Evolutionary conservation across 2,329 filamentous ascomycete genomes (phyloP).

Genomic region (Stagonosporopsis tanaceti): DNA sequence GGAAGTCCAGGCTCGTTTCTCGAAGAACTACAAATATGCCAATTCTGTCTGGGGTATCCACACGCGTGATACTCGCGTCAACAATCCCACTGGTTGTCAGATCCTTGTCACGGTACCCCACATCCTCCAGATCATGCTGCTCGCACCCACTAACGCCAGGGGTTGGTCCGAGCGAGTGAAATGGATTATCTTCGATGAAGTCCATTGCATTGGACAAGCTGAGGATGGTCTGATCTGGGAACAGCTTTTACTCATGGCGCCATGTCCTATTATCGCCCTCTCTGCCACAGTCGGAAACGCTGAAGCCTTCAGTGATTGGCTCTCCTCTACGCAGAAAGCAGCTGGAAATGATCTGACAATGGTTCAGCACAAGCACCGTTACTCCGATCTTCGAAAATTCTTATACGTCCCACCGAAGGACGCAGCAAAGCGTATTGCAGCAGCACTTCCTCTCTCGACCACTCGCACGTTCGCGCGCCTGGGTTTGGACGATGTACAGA

Average conservation of each 20-base stretch:
- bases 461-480: slow-evolving; percentile 49
- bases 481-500: slow-evolving; percentile 58
- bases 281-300: slow-evolving; percentile 84
- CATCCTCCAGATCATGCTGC: slow-evolving; percentile 79
- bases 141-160: slow-evolving; percentile 70
- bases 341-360: slow-evolving; percentile 71
- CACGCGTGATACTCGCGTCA: slow-evolving; percentile 77
- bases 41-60: slow-evolving; percentile 82
- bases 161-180: slow-evolving; percentile 73
- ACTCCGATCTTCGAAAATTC: slow-evolving; percentile 82
- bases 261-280: slow-evolving; percentile 79
- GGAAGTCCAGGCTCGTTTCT: slow-evolving; percentile 77
- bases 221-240: slow-evolving; percentile 83
- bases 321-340: slow-evolving; percentile 68
- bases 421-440: slow-evolving; percentile 43
- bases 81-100: slow-evolving; percentile 76
- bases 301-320: slow-evolving; percentile 72
- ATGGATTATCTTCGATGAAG: slow-evolving; percentile 83
- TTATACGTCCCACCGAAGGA: slow-evolving; percentile 63
- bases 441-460: slow-evolving; percentile 61
- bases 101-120: slow-evolving; percentile 80
- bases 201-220: slow-evolving; percentile 79
- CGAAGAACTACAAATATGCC: slow-evolving; percentile 67
- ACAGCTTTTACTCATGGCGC: slow-evolving; percentile 75
- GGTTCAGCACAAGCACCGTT: slow-evolving; percentile 73